Base-by-base conservation (phyloP, 148 eudicot species). In the Vaccinium darrowii region DNA sequence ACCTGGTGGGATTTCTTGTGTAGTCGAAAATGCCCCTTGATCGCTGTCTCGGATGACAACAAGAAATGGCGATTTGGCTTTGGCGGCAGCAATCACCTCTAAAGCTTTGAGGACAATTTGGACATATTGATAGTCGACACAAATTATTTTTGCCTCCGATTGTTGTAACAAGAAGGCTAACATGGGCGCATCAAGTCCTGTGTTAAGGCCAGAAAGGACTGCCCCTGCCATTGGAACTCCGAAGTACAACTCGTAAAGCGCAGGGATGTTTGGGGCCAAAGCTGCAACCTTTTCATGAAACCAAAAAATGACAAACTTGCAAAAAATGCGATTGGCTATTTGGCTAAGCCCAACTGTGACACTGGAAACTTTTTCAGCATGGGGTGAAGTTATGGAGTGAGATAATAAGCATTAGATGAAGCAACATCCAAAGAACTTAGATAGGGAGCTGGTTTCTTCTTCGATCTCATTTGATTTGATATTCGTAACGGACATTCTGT, bases 221-320 rank as follows among this genome's bases (percentile, higher is more conserved):
- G 86, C 87, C 1, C 89, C 89, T 2, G 84, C 85, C 91, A 89
- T 89, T 80, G 91, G 91, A n/a, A 89, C 89, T 1, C 39, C 87
- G 53, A 89, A 89, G 82, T 89, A 86, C 79, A 89, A 78, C 87
- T 87, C 89, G 71, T 87, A 87, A 11, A 85, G 86, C 63, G 84
- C 91, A 62, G 89, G 91, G 19, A 87, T 79, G 27, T 89, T 89
- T 50, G 91, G 87, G 14, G 91, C 89, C 49, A 89, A 43, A 23
- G 85, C 86, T 62, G 73, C 89, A 81, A 81, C 87, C 88, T 47
- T 52, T 19, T n/a, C 63, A 76, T 13, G 43, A 7, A 25, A 30
- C 5, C 19, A 75, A 47, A 52, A 18, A 23, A 25, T 27, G 67
- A 36, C 39, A 36, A 36, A 36, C 3, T 36, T 36, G 39, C 39